Evolutionary conservation across 768 basidiomycete species (phyloP).

Genomic region (Lactifluus volemus): DNA sequence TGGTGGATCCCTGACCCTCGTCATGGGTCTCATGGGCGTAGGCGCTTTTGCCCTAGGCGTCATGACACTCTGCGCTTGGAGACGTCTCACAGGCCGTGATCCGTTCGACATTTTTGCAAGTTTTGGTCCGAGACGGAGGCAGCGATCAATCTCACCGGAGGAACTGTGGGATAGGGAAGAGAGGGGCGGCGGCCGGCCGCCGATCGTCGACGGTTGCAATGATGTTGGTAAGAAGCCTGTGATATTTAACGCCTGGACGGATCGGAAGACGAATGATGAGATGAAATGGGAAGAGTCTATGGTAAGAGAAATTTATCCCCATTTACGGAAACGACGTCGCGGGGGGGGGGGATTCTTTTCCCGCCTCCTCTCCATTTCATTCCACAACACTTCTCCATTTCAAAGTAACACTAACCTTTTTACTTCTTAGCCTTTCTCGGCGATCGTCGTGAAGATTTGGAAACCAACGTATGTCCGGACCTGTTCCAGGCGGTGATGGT

Average conservation of each 20-base stretch:
- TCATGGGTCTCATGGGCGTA: constrained; percentile 12
- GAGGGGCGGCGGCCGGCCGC: neutral
- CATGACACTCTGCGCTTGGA: constrained; percentile 6
- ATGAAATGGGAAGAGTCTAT: constrained; percentile 5
- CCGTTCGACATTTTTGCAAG: neutral
- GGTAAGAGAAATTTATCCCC: neutral
- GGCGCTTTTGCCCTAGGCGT: constrained; percentile 2
- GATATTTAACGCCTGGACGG: constrained; percentile 16
- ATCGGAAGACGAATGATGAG: neutral
- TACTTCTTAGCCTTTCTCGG: constrained; percentile 8
- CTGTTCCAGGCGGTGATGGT: neutral
- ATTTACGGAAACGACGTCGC: too few relatives aligned
- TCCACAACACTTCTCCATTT: too few relatives aligned
- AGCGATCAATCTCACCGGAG: too few relatives aligned
- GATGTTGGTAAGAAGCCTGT: neutral
- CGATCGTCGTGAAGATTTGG: neutral
- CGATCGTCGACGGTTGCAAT: neutral
- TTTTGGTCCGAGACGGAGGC: neutral
- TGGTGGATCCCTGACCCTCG: constrained; percentile 2
- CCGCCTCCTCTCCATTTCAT: too few relatives aligned
- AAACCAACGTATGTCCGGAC: neutral
- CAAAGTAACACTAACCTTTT: neutral
- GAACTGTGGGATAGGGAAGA: neutral
- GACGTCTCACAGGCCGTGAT: neutral
- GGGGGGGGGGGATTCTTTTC: too few relatives aligned